Evolutionary conservation across 2,329 filamentous ascomycete species (phyloP).

Genomic region (Fragosphaeria purpurea): DNA sequence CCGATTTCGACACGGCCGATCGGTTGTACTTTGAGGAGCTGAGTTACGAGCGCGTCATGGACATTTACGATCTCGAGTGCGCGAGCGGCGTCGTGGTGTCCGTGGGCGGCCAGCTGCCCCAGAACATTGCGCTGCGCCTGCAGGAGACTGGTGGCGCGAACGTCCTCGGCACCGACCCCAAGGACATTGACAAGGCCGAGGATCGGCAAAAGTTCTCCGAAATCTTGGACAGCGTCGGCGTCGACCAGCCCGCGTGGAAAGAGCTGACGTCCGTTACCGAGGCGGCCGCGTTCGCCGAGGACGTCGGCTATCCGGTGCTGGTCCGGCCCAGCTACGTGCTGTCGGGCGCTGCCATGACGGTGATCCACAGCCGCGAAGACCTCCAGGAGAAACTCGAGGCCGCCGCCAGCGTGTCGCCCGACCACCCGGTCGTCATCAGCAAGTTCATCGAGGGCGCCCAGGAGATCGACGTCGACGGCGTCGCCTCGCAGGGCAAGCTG

Average conservation of each 20-base stretch:
- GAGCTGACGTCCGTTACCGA: slow-evolving; percentile 84
- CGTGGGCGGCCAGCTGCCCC: slow-evolving; percentile 89
- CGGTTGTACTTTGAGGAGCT: slow-evolving; percentile 95
- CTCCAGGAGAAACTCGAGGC: slow-evolving; percentile 92
- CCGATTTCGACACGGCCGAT: slow-evolving; percentile 83
- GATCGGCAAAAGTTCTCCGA: slow-evolving; percentile 97
- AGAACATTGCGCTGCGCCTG: slow-evolving; percentile 91
- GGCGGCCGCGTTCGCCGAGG: slow-evolving; percentile 75
- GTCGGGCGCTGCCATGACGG: slow-evolving; percentile 96
- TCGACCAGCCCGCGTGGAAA: slow-evolving; percentile 97
- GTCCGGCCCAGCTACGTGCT: slow-evolving; percentile 93
- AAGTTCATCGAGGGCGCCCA: slow-evolving; percentile 96
- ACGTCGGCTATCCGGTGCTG: slow-evolving; percentile 86
- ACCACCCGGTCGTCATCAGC: slow-evolving; percentile 95
- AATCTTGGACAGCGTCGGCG: slow-evolving; percentile 90
- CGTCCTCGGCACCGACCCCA: slow-evolving; percentile 83
- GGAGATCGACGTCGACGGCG: slow-evolving; percentile 94
- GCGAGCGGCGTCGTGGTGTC: slow-evolving; percentile 86
- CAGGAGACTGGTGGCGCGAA: slow-evolving; percentile 86
- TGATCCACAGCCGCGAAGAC: slow-evolving; percentile 79
- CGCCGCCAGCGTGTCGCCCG: slow-evolving; percentile 81
- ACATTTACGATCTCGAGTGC: slow-evolving; percentile 90
- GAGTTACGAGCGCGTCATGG: slow-evolving; percentile 95
- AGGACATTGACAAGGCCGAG: slow-evolving; percentile 95
- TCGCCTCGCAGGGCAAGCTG: slow-evolving; percentile 76